Base-by-base conservation (phyloP, 108 stramenopile species). In the Asterionellopsis glacialis region DNA sequence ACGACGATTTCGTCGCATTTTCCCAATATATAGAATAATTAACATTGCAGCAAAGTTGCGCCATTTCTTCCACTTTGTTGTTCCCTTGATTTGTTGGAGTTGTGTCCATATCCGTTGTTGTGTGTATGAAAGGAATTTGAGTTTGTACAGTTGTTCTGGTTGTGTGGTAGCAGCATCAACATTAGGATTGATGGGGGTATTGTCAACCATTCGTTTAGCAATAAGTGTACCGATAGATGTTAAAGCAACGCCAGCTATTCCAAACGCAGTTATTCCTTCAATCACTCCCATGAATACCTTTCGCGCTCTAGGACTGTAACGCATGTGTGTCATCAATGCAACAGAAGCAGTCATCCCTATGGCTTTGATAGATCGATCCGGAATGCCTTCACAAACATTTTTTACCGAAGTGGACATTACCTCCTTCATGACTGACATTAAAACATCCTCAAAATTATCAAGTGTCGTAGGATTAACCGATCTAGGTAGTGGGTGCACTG, bases 291-390 rank as follows among this genome's bases (percentile, higher is more conserved):
- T 19, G 16, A 47, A 45, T 18, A 60, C 26, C 22, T 13, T 18
- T 21, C 59, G 59, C 5, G 59, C 45, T 44, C 59, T 40, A 16
- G 41, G 41, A 45, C 59, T 60, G 43, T 18, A 60, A 1, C 59
- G 59, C 13, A 60, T 13, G 21, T 60, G 59, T 12, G 27, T 18
- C 11, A 21, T 12, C 18, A 60, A 45, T 13, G 41, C 21, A 1
- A 41, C 1, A 2, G 59, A 40, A 22, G 44, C 59, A 12, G 59
- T 24, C 1, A 60, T 42, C 11, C 44, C 16, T 54, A 21, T 21
- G 9, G 18, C 18, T 21, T 47, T 16, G 6, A 47, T 4, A 16
- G 18, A 47, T 7, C 18, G 18, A 47, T 47, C 45, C 3, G 45
- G 45, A 47, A 47, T 9, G 45, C 6, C 2, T 6, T 47, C 6